phyloP scores from a whole-genome alignment of 129 eudicot species.

The Rutidosis leptorrhynchoides region DNA sequence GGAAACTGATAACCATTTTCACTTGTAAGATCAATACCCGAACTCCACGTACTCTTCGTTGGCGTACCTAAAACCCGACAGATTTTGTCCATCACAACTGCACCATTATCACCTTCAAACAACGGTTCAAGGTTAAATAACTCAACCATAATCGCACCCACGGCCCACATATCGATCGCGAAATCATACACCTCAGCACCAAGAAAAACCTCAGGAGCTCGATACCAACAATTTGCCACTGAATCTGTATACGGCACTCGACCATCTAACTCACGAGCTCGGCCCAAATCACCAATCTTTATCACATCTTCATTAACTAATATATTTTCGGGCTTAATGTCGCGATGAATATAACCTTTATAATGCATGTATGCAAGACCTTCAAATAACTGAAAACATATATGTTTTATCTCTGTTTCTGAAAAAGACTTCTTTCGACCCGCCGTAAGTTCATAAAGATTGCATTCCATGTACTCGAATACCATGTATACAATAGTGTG shows the following conservation, averaged over 20 bases:
- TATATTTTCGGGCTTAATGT: constrained; percentile 1
- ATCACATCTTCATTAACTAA: constrained; percentile 3
- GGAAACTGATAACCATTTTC: constrained; percentile 10
- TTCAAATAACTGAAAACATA: constrained; percentile 10
- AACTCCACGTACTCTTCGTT: constrained; percentile 15
- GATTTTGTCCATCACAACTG: not conserved
- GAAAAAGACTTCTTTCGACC: not conserved
- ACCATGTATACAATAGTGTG: not conserved
- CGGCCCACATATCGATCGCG: constrained; percentile 31
- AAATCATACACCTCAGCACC: not conserved
- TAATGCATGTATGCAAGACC: constrained; percentile 14
- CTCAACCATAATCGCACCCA: constrained; percentile 25
- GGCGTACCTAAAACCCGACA: constrained; percentile 26
- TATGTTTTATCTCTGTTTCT: not conserved
- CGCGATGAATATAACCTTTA: not conserved
- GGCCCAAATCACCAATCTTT: constrained; percentile 18
- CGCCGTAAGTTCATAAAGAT: not conserved
- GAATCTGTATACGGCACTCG: not conserved
- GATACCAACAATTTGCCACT: constrained; percentile 4
- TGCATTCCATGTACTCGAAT: constrained; percentile 16
- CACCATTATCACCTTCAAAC: constrained; percentile 3
- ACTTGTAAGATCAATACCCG: constrained; percentile 20
- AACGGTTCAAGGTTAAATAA: not conserved
- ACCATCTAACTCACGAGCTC: not conserved
- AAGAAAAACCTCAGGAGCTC: constrained; percentile 28